Conservation (phyloP, 176 grass and related monocot species). For the Oropetium thomaeum region DNA sequence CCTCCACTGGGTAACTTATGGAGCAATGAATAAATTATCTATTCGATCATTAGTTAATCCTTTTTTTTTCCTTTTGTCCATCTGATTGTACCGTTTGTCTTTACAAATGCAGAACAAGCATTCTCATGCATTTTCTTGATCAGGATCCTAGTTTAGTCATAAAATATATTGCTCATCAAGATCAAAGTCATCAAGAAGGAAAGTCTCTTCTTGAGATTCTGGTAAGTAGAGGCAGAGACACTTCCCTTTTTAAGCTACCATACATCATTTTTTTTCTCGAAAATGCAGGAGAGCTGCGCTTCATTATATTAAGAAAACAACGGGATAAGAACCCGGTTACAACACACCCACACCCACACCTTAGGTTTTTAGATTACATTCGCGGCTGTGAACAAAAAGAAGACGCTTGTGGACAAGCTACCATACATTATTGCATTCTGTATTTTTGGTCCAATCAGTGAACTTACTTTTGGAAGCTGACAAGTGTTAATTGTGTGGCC, state of each 20-base stretch:
- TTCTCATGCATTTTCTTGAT: constrained; percentile 74
- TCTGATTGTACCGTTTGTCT: constrained; percentile 26
- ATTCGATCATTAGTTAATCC: constrained; percentile 11
- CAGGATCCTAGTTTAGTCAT: constrained; percentile 61
- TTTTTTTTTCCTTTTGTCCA: constrained; percentile 22
- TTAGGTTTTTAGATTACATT: too few relatives aligned
- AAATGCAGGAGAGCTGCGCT: too few relatives aligned
- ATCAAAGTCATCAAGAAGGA: constrained; percentile 56
- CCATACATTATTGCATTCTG: not conserved
- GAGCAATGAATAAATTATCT: not conserved
- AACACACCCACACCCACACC: too few relatives aligned
- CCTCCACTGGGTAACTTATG: constrained; percentile 79
- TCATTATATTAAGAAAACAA: too few relatives aligned
- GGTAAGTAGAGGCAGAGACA: constrained; percentile 61
- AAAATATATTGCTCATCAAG: constrained; percentile 67
- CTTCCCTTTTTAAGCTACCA: constrained; percentile 6
- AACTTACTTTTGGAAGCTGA: constrained; percentile 17
- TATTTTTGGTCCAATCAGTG: constrained; percentile 15
- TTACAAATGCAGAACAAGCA: constrained; percentile 69
- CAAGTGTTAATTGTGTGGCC: not conserved
- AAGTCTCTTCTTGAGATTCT: constrained; percentile 80
- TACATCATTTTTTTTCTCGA: too few relatives aligned
- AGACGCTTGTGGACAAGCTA: too few relatives aligned
- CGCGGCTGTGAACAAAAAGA: too few relatives aligned
- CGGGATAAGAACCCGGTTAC: too few relatives aligned